phyloP scores from a whole-genome alignment of 2,329 filamentous ascomycete genomes.

The Moelleriella libera region DNA sequence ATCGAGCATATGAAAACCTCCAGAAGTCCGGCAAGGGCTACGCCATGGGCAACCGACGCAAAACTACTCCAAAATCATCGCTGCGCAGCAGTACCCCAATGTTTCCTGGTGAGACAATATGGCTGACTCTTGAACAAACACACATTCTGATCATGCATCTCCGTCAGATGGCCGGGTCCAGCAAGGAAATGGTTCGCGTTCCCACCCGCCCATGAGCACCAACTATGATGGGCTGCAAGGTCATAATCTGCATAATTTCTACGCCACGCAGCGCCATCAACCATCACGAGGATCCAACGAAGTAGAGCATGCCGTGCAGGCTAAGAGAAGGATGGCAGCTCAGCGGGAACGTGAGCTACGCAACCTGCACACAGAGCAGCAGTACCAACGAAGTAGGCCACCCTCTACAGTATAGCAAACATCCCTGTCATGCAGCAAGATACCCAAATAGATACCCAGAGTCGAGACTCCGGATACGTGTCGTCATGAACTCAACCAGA shows the following conservation, averaged over 20 bases:
- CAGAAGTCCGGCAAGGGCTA: conserved; percentile 95
- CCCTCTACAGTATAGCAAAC: conserved; percentile 57
- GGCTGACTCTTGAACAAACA: neutral
- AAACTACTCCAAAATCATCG: conserved; percentile 21
- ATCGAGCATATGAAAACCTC: conserved; percentile 88
- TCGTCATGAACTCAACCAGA: conserved; percentile 2
- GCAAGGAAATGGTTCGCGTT: conserved; percentile 50
- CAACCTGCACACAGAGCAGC: conserved; percentile 99
- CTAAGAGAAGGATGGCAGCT: conserved; percentile 97
- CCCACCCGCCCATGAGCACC: conserved; percentile 77
- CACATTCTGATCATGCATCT: neutral
- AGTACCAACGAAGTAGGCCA: conserved; percentile 98
- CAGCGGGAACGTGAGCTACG: conserved; percentile 97
- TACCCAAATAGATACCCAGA: conserved; percentile 25
- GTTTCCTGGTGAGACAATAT: conserved; percentile 3
- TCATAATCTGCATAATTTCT: conserved; percentile 79
- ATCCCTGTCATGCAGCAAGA: conserved; percentile 18
- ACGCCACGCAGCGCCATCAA: conserved; percentile 85
- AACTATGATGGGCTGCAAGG: conserved; percentile 61
- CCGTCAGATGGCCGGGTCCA: conserved; percentile 55
- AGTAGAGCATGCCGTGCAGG: conserved; percentile 97
- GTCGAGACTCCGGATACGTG: conserved; percentile 7
- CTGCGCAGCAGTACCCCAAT: conserved; percentile 4
- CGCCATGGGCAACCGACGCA: conserved; percentile 58
- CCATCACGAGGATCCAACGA: conserved; percentile 71